phyloP scores from a whole-genome alignment of 371 early-diverging fungal species.

The Umbelopsis sp. region DNA sequence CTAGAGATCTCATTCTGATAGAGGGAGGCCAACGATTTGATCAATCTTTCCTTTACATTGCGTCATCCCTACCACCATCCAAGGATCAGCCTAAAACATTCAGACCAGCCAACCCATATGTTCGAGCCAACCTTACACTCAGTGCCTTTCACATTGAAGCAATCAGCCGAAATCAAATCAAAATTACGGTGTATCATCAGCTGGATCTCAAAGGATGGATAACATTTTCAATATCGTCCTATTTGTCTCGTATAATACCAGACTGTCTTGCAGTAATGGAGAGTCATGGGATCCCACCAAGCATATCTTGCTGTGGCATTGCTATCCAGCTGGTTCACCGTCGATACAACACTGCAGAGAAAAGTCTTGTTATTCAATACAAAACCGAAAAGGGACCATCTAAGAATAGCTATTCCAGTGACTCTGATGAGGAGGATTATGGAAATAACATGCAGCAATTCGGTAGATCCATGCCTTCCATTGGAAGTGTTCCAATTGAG shows the following conservation, averaged over 20 bases:
- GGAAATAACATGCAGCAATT: neutral
- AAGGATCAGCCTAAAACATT: slow-evolving; percentile 9
- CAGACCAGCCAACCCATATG: slow-evolving; percentile 4
- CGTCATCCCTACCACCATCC: slow-evolving; percentile 1
- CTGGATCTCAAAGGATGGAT: slow-evolving; percentile 11
- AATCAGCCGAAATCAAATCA: neutral
- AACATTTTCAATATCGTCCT: neutral
- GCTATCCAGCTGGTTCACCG: slow-evolving; percentile 1
- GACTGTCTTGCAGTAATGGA: slow-evolving; percentile 3
- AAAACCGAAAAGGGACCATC: neutral
- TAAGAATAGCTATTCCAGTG: neutral
- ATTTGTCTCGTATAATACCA: neutral
- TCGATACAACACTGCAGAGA: neutral
- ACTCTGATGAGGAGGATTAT: neutral
- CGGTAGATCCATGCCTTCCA: slow-evolving; percentile 4
- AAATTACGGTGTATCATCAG: slow-evolving; percentile 7
- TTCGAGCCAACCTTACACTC: slow-evolving; percentile 11
- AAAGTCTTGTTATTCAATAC: neutral
- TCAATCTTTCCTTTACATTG: neutral
- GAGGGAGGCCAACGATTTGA: neutral
- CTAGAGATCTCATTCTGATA: slow-evolving; percentile 13
- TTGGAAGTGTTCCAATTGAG: slow-evolving; percentile 8
- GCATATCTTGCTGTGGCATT: neutral
- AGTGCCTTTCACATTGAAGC: slow-evolving; percentile 2
- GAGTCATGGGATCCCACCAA: slow-evolving; percentile 5